Base-by-base conservation (phyloP, 495 filamentous ascomycete species). In the Filosporella fistucella region DNA sequence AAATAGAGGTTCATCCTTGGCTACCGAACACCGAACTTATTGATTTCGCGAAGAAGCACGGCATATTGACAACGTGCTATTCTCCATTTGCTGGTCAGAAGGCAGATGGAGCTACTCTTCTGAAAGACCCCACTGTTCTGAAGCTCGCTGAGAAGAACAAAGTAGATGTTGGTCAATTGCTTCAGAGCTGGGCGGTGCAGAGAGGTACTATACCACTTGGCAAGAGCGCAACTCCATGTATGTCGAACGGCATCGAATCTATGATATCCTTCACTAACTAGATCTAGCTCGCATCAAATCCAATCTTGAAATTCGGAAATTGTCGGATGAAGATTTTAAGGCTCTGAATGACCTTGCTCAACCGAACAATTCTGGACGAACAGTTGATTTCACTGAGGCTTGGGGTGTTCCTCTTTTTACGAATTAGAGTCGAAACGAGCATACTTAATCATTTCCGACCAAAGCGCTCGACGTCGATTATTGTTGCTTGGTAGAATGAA, bases 21-120 rank as follows among this genome's bases (percentile, higher is more conserved):
- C 64, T 85, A 25, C 80, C 82, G 58, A 78, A 86, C 55, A 63
- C 62, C 16, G 66, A 64, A 1, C 83, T 84, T 50, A 62, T 63
- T 20, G 63, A 75, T 11, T 85, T 63, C 55, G 74, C 78, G 53
- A 66, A 66, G 35, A 49, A 63, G 3, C 69, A 72, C 35, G 73
- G 72, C n/a, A 80, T 86, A 43, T 75, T 78, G 52, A 63, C 84
- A 24, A 80, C 74, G 25, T 76, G 78, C 22, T 86, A 84, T 61
- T 80, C 74, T 18, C 80, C 82, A 1, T 81, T 88, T 25, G 85
- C 79, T 1, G 51, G 45, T 14, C 43, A 41, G 33, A 52, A 42
- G 40, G 58, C 26, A 38, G 23, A 23, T 34, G 62, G 52, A 39
- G 54, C 38, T 34, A 62, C 47, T 14, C 26, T 65, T 13, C 51